Percentiles rank a stretch among this genome's conserved stretches.
Conservation (phyloP, 805 yeast species). For the Metschnikowia anglica region DNA sequence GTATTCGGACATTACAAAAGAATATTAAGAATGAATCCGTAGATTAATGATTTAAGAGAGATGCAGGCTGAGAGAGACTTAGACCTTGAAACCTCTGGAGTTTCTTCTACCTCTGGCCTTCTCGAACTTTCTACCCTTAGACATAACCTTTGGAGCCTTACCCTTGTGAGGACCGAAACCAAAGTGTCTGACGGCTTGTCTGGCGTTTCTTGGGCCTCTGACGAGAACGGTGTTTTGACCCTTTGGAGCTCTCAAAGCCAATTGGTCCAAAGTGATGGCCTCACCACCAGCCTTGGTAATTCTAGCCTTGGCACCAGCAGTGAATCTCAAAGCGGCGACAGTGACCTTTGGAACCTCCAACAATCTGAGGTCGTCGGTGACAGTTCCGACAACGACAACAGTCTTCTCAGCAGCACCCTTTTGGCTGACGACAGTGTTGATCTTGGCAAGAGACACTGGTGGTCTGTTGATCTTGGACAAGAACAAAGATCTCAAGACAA, state of each 20-base stretch:
- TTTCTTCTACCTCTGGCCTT: constrained; percentile 99
- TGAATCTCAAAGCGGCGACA: constrained; percentile 98
- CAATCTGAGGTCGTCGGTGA: constrained; percentile 96
- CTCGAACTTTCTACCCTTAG: constrained; percentile 99
- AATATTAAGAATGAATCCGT: constrained; percentile 7
- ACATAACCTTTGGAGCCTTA: constrained; percentile 98
- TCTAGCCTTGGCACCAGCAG: constrained; percentile 98
- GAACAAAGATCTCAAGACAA: constrained; percentile 90
- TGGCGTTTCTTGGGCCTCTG: constrained; percentile 98
- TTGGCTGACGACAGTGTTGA: constrained; percentile 79
- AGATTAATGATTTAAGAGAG: constrained; percentile 6
- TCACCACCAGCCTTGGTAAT: constrained; percentile 99
- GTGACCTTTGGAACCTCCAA: constrained; percentile 93
- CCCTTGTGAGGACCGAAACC: constrained; percentile 99
- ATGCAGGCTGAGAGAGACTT: constrained; percentile 35
- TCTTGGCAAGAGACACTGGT: constrained; percentile 95
- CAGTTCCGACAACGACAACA: constrained; percentile 98
- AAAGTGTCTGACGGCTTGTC: constrained; percentile 99
- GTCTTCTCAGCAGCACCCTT: constrained; percentile 75
- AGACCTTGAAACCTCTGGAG: constrained; percentile 99
- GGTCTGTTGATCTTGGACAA: constrained; percentile 99
- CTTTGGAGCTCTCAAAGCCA: constrained; percentile 98
- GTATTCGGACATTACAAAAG: constrained; percentile 12
- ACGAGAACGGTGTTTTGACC: constrained; percentile 97
- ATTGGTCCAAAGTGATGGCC: constrained; percentile 98